These are phyloP conservation scores for Hippophae tibetana DNA, from an alignment of 306 rosid species.

Conservation along the genomic window DNA sequence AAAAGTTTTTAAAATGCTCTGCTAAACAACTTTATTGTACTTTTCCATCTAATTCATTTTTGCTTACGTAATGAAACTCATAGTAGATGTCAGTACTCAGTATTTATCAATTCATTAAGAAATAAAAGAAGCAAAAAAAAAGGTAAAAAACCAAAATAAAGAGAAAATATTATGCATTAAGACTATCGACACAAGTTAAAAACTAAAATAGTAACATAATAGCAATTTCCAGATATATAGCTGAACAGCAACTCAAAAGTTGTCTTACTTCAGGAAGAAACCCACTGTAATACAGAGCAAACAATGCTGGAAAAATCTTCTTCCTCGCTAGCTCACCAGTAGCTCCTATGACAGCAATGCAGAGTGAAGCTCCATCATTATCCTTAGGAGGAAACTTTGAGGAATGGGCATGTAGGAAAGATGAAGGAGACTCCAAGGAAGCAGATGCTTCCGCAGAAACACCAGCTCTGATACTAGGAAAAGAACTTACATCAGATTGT, in stretches of 20 bases:
- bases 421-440: conserved; percentile 24
- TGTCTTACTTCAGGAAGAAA: conserved; percentile 78
- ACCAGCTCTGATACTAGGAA: conserved; percentile 16
- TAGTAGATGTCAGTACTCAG: neutral
- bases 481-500: conserved; percentile 21
- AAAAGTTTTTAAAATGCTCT: neutral
- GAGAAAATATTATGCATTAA: neutral
- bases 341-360: conserved; percentile 86
- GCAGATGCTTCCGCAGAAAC: conserved; percentile 22
- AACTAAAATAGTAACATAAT: neutral
- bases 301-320: conserved; percentile 83
- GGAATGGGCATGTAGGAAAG: conserved; percentile 32
- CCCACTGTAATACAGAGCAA: conserved; percentile 84
- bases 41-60: neutral
- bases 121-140: neutral
- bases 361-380: conserved; percentile 45
- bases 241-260: neutral
- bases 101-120: neutral
- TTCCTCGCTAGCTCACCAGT: conserved; percentile 86
- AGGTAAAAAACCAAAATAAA: neutral
- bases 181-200: neutral
- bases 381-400: conserved; percentile 19
- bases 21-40: neutral
- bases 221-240: neutral
- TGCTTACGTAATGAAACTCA: neutral